Base-by-base conservation (phyloP, 768 basidiomycete species). In the Lanmaoa pseudosensibilis region DNA sequence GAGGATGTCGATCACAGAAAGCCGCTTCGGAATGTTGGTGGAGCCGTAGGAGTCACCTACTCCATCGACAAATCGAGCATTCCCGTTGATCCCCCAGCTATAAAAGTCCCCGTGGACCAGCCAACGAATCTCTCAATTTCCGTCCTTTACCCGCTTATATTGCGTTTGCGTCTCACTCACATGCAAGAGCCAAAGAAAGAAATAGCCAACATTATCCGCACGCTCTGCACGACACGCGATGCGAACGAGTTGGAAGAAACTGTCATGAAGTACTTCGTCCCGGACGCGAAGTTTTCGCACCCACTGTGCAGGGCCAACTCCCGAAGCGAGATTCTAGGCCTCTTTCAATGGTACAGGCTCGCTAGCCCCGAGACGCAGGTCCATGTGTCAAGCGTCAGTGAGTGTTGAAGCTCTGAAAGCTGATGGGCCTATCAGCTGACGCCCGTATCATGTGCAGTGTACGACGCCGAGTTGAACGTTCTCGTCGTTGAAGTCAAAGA, bases 301-400 rank as follows among this genome's bases (percentile, higher is more conserved):
- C 84, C 86, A 0, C 54, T 87, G 27, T 86, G 79, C 73, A 76
- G 65, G 0, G 75, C 78, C n/a, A 75, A 76, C 51, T 85, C 85
- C 16, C 76, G 85, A 50, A 78, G 83, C 18, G 69, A 73, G 19
- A 73, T 88, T 27, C 73, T 87, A 4, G 63, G 83, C 76, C 40
- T 65, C 32, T 86, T 82, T 65, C 83, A 85, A 80, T 87, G 84
- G 83, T 85, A 85, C 66, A 82, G 86, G 48, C 73, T 87, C 34
- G 68, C 85, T 65, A 86, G 83, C 13, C 86, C 85, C 0, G 60
- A 67, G 23, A 74, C 80, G 23, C 67, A 77, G 10, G 60, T 80
- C 36, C 57, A 73, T 2, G 73, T 84, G 3, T 65, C 72, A 9
- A 75, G 66, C 52, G 74, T 83, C 54, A 75, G 83, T 81, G 52